Base-by-base conservation (phyloP, 2,329 filamentous ascomycete species). In the Erysiphe pisi region DNA sequence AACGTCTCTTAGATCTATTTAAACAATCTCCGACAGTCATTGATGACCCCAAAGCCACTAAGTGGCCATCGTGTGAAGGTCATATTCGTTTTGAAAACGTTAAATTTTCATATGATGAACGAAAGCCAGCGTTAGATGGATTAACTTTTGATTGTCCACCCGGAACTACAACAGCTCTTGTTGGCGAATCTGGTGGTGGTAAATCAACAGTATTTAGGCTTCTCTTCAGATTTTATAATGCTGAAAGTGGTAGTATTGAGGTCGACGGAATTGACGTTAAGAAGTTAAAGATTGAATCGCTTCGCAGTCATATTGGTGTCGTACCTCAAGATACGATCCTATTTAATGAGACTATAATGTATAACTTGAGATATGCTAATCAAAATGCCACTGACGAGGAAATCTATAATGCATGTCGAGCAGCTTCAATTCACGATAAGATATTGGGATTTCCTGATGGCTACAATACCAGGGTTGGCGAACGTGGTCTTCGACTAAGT, bases 121-220 rank as follows among this genome's bases (percentile, higher is more conserved):
- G 93, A 76, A 94, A 93, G 82, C 91, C 93, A 8, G 95, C 95
- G 0, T 84, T 99, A 79, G 89, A 91, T 79, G 90, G 93, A 70
- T 86, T 99, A 75, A 90, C 88, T 79, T 98, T 99, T 83, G 90
- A 91, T 79, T 97, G 94, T 83, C 84, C 85, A n/a, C 94, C 95
- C 1, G 95, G 95, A 76, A 97, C 93, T 0, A 98, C 94, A 0
- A 98, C 94, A 8, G 95, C 95, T 0, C 90, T 99, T 79, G 95
- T 99, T 25, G 95, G 95, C 79, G 94, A 98, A 83, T 98, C 94
- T 45, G 95, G 95, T 71, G 95, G 95, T 78, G 95, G 95, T 79
- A 99, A 99, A 83, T 98, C 94, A 2, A 99, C 95, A 0, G 88
- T 99, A 40, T 97, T 99, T 85, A 91, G 95, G 76, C 87, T 98